phyloP scores from a whole-genome alignment of 2,329 filamentous ascomycete genomes.

The Laburnicola sp. region DNA sequence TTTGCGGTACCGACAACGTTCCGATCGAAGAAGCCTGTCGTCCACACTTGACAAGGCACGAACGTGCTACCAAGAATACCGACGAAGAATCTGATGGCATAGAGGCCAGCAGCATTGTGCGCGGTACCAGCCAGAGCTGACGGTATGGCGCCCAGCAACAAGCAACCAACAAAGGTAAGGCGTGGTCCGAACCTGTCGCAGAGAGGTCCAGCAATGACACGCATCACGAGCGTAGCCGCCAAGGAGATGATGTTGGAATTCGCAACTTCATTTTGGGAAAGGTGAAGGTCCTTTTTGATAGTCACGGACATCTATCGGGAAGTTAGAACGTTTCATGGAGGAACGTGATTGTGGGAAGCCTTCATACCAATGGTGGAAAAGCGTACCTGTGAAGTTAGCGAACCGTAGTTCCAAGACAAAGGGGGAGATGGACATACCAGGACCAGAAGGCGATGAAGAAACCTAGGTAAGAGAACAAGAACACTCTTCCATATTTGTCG shows the following conservation, averaged over 20 bases:
- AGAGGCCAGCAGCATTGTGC: constrained; percentile 65
- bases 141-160: constrained; percentile 77
- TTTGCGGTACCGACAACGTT: constrained; percentile 92
- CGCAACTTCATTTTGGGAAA: constrained; percentile 70
- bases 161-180: constrained; percentile 72
- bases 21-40: constrained; percentile 88
- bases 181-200: constrained; percentile 83
- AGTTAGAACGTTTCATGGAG: constrained; percentile 49
- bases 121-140: constrained; percentile 79
- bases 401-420: background rate
- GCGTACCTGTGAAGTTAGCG: constrained; percentile 25
- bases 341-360: too few relatives aligned
- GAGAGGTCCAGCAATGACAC: constrained; percentile 73
- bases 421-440: constrained; percentile 51
- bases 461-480: constrained; percentile 84
- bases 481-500: constrained; percentile 78
- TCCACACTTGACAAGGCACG: constrained; percentile 87
- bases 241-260: constrained; percentile 90
- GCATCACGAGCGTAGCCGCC: constrained; percentile 62
- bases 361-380: constrained; percentile 36
- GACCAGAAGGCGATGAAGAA: constrained; percentile 87
- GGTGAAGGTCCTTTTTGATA: constrained; percentile 75
- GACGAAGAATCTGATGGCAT: constrained; percentile 74
- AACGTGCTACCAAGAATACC: constrained; percentile 76
- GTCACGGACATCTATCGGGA: constrained; percentile 51